phyloP scores from a whole-genome alignment of 257 asterid species.

The Knoxia roxburghii region DNA sequence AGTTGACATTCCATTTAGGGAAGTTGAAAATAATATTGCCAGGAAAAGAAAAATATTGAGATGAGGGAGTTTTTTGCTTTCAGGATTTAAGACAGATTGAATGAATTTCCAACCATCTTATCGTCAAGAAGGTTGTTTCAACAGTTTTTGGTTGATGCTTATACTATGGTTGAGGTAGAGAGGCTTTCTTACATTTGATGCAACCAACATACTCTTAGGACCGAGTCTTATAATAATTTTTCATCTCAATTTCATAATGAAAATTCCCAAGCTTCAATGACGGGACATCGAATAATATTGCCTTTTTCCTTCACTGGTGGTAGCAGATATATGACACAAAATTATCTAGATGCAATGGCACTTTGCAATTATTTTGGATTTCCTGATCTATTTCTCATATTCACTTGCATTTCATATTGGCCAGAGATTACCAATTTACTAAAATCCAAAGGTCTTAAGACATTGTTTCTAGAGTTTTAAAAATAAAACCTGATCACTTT shows the following conservation, averaged over 20 bases:
- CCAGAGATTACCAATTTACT: not conserved
- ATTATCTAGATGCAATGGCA: not conserved
- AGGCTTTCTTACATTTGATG: not conserved
- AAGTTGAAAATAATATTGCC: not conserved
- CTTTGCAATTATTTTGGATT: not conserved
- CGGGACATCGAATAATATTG: not conserved
- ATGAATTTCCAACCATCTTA: not conserved
- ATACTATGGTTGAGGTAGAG: not conserved
- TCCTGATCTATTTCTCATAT: not conserved
- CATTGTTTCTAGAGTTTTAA: too few species aligned
- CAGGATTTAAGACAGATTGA: not conserved
- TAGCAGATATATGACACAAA: not conserved
- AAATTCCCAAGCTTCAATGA: not conserved
- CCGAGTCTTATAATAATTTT: not conserved
- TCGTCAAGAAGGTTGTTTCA: not conserved
- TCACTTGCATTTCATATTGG: not conserved
- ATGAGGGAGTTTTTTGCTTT: not conserved
- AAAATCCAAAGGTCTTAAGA: not conserved
- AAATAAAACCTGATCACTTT: too few species aligned
- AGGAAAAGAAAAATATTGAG: not conserved
- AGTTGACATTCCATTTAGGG: not conserved
- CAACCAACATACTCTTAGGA: not conserved
- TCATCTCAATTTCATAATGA: not conserved
- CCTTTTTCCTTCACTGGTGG: not conserved
- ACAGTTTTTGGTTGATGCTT: not conserved